A percentile compares a stretch with the other conserved stretches of the same genome.
These are phyloP conservation scores for Ophiostoma populinum DNA, from an alignment of 2,329 filamentous ascomycete genomes.

Conservation along the genomic window DNA sequence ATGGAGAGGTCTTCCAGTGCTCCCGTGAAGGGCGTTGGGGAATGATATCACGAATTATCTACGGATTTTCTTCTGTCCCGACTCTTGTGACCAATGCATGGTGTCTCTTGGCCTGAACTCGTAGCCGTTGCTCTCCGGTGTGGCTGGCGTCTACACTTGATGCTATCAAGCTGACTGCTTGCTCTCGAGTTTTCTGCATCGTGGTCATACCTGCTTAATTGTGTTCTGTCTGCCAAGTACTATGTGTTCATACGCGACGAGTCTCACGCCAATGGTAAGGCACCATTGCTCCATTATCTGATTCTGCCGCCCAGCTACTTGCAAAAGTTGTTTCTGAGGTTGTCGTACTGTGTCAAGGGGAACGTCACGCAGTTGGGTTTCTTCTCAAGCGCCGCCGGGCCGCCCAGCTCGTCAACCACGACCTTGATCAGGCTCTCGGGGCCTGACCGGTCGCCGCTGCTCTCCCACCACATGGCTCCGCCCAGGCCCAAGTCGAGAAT, in stretches of 20 bases:
- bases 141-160: too few relatives aligned
- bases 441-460: constrained; percentile 54
- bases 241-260: too few relatives aligned
- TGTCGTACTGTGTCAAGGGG: constrained; percentile 53
- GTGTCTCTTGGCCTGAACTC: too few relatives aligned
- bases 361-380: constrained; percentile 43
- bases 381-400: constrained; percentile 29
- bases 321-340: constrained; percentile 42
- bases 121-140: too few relatives aligned
- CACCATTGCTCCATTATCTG: too few relatives aligned
- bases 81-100: too few relatives aligned
- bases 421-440: constrained; percentile 50
- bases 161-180: too few relatives aligned
- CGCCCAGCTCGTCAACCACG: constrained; percentile 42
- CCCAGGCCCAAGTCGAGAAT: constrained; percentile 52
- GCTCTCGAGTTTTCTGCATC: too few relatives aligned
- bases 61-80: not conserved
- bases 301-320: too few relatives aligned
- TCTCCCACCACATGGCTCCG: constrained; percentile 98
- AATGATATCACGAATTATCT: constrained; percentile 3
- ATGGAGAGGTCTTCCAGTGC: constrained; percentile 8
- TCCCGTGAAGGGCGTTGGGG: constrained; percentile 6
- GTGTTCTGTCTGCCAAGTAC: too few relatives aligned
- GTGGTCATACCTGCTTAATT: too few relatives aligned
- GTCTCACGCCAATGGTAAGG: too few relatives aligned